Base-by-base conservation (phyloP, 148 eudicot genomes). In the Linanthus parryae region DNA sequence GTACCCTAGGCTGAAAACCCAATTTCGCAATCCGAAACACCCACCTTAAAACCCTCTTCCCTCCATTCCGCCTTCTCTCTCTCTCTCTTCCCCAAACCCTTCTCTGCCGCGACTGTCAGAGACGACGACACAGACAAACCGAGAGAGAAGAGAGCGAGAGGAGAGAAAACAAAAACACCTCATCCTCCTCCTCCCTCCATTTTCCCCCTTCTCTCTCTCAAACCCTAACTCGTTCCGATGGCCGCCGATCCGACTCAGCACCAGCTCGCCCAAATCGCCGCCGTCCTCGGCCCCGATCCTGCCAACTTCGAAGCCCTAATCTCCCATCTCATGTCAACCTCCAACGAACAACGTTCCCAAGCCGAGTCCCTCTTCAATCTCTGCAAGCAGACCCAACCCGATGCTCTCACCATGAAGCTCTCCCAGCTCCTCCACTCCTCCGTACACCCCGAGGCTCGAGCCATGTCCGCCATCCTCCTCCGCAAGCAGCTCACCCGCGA, bases 301-400 rank as follows among this genome's bases (percentile, higher is more conserved):
- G 28, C 74, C 22, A 75, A 62, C n/a, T 80, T 84, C 69, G 87
- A 80, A 43, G 57, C 87, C 59, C 73, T 84, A 35, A 75, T 84
- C 18, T 75, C 81, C 1, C 84, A 80, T 16, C 68, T 84, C 18
- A 81, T 77, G 84, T 84, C 87, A 23, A 25, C 84, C 51, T 52
- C 62, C 63, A 84, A 84, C 69, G 80, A 75, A 7, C 72, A 36
- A 10, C 77, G 84, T 3, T 84, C 87, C 3, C 73, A 75, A 16
- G 82, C 94, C 30, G 88, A 81, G 51, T 35, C 70, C 0, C 68
- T 84, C 27, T 84, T 69, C 80, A 78, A 84, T 20, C 69, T 81
- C 57, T 57, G 76, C 59, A 81, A 81, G 59, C 72, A 63, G 34
- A 76, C 66, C 29, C 72, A 78, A 2, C 77, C 88, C 2, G 73